A percentile compares a stretch with the other conserved stretches of the same genome.
phyloP scores from a whole-genome alignment of 768 basidiomycete species.

The Amanita pallidorosea region DNA sequence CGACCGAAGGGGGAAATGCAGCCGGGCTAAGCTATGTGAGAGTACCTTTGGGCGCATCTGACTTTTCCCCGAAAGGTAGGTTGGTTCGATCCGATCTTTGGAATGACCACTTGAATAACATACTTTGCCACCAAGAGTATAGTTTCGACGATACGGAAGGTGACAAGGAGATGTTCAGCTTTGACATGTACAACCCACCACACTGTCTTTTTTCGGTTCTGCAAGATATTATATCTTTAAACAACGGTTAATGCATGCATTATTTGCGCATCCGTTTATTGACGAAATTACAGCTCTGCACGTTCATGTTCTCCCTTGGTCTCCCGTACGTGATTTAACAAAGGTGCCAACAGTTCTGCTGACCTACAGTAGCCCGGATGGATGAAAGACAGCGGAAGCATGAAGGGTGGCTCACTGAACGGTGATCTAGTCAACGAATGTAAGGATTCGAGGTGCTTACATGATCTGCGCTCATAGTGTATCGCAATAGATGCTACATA shows the following conservation, averaged over 20 bases:
- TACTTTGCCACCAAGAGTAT: conserved; percentile 33
- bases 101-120: neutral
- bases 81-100: conserved; percentile 12
- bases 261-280: conserved; percentile 2
- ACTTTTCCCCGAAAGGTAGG: conserved; percentile 51
- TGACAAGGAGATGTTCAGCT: conserved; percentile 46
- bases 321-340: conserved; percentile 37
- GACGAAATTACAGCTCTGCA: conserved; percentile 19
- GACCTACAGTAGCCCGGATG: conserved; percentile 47
- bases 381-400: conserved; percentile 63
- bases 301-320: conserved; percentile 61
- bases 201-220: conserved; percentile 54
- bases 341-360: neutral
- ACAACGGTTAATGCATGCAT: conserved; percentile 22
- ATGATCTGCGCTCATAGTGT: neutral
- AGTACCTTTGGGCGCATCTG: conserved; percentile 60
- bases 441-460: conserved; percentile 20
- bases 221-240: conserved; percentile 50
- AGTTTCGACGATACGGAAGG: conserved; percentile 52
- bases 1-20: conserved; percentile 46
- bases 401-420: conserved; percentile 55
- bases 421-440: conserved; percentile 36
- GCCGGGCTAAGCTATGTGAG: conserved; percentile 64
- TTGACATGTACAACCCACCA: conserved; percentile 51
- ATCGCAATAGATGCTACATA: conserved; percentile 52